Conservation (phyloP, 2,329 filamentous ascomycete genomes). For the Nemania bipapillata region DNA sequence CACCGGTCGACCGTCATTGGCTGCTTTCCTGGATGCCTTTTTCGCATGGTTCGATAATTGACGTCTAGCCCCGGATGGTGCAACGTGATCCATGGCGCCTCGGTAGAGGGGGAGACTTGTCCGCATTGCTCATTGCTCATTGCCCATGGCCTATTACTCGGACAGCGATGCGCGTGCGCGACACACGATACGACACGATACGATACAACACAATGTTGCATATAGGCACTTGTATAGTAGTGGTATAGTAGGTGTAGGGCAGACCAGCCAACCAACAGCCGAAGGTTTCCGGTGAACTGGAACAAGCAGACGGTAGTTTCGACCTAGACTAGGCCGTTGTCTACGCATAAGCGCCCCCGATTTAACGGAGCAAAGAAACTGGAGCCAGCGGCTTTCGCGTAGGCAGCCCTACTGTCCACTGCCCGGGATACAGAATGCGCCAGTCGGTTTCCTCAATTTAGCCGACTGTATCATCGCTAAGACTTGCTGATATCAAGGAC, state of each 20-base stretch:
- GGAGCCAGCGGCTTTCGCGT: neutral
- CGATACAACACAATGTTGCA: too few species aligned
- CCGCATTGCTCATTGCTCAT: too few species aligned
- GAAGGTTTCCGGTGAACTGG: neutral
- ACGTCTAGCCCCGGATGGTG: conserved; percentile 4
- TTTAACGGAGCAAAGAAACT: neutral
- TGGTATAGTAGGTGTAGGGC: too few species aligned
- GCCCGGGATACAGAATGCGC: neutral
- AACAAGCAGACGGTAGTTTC: neutral
- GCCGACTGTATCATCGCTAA: neutral
- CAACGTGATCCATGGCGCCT: conserved; percentile 7
- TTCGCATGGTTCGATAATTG: conserved; percentile 12
- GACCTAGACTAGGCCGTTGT: neutral
- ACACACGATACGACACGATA: neutral
- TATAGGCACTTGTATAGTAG: too few species aligned
- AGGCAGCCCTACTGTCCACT: neutral
- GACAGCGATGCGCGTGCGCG: conserved; percentile 12
- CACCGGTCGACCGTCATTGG: conserved; percentile 16
- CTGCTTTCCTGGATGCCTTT: neutral
- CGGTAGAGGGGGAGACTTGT: neutral
- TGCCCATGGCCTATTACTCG: too few species aligned
- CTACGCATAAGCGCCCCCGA: neutral
- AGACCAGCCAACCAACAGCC: conserved; percentile 4
- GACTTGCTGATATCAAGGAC: conserved; percentile 5
- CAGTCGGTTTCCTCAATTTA: neutral